Evolutionary conservation across 2,329 filamentous ascomycete species (phyloP), one percentile per base, ranked within the genome.

Genomic region (Neoascochyta sp.): DNA sequence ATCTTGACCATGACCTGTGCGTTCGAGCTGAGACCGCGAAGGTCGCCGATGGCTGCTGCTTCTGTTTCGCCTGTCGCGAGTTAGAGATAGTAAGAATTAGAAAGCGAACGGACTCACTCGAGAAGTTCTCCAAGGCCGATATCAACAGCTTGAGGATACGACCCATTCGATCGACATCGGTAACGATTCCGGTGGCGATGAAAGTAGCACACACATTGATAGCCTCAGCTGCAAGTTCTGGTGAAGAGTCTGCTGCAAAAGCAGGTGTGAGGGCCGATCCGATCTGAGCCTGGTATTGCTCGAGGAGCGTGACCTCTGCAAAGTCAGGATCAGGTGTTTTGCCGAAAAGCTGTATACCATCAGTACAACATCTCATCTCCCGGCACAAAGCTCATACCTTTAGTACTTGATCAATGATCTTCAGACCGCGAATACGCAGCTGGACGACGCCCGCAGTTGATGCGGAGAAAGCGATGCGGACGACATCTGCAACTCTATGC

Each of bases 1-100:
- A 96, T 92, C 63, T 94, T 95, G 32, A 98, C 87, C 92, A 98
- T 98, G 27, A 95, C 87, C 55, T 93, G 86, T 1, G 92, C 90
- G 59, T 98, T 98, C 2, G 90, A 88, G 57, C 89, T 95, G 11
- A 98, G 76, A 0, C 86, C 87, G 63, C 86, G 87, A 5, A 98
- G 72, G 47, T 98, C 93, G 10, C 92, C 92, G 55, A 98, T 96
- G 13, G 86, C 80, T 1, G 85, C 86, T 23, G 82, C 83, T 50
- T 93, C 85, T 1, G 77, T 73, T 40, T 93, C 86, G 24, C 66
- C 70, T 73, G 26, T 8, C 17, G 1, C 16, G 9, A 24, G 24
- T 57, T 29, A 57, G 37, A 5, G 13, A 52, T 26, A 51, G 40
- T 21, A 4, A 4, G 8, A 9, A 7, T 10, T 17, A 9, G 5